Percentiles rank a stretch among this genome's conserved stretches.
These are phyloP conservation scores for Linum trigynum DNA, from an alignment of 345 rosid species.

Conservation along the genomic window DNA sequence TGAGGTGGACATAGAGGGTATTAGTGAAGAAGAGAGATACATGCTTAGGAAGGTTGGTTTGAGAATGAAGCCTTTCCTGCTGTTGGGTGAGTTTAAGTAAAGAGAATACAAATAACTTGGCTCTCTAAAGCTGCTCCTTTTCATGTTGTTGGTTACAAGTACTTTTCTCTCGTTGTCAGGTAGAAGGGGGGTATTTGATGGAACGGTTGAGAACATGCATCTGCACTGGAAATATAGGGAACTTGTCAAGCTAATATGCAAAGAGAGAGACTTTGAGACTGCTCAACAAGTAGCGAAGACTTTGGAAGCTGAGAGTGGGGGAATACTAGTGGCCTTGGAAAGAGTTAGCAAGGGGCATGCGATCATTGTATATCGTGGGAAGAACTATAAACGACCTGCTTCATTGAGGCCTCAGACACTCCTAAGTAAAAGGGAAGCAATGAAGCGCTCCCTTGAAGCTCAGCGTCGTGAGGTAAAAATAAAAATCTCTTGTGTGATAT, in stretches of 20 bases:
- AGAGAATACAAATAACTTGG: constrained; percentile 1
- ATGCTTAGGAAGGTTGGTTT: constrained; percentile 90
- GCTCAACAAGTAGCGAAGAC: constrained; percentile 51
- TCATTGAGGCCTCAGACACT: constrained; percentile 75
- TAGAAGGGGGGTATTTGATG: constrained; percentile 78
- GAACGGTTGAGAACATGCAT: constrained; percentile 95
- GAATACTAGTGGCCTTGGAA: constrained; percentile 77
- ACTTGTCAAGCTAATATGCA: constrained; percentile 74
- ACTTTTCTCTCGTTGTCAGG: constrained; percentile 42
- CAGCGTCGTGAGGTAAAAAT: constrained; percentile 67
- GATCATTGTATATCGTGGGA: constrained; percentile 82
- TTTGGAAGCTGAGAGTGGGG: constrained; percentile 89
- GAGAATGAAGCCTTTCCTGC: constrained; percentile 84
- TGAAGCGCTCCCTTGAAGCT: constrained; percentile 72
- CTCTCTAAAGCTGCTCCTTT: constrained; percentile 5
- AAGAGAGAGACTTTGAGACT: constrained; percentile 47
- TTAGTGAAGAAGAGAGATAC: constrained; percentile 79
- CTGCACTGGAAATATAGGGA: constrained; percentile 99
- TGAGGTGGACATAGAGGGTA: constrained; percentile 68
- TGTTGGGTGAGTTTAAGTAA: constrained; percentile 51
- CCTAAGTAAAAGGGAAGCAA: constrained; percentile 63
- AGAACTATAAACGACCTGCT: constrained; percentile 73
- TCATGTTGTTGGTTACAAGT: constrained; percentile 7
- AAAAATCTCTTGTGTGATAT: too few species aligned
- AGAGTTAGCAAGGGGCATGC: constrained; percentile 79